These are phyloP conservation scores for Amniculicola lignicola DNA, from an alignment of 495 filamentous ascomycete genomes.

Conservation along the genomic window DNA sequence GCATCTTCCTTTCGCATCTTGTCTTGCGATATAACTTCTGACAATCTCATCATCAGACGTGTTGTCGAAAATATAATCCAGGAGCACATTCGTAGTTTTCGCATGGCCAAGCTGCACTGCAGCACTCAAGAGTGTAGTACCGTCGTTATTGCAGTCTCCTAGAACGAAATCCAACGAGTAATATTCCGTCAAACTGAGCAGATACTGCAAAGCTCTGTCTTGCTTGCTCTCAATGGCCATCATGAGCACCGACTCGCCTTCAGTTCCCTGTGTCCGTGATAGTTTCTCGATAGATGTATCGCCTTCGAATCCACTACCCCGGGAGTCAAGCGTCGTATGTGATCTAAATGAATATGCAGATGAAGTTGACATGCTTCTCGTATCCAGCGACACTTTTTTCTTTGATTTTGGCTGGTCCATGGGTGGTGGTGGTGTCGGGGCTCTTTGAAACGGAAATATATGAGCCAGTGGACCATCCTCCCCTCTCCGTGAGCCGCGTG, in stretches of 20 bases:
- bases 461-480: conserved; percentile 62
- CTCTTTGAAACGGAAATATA: conserved; percentile 80
- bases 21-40: conserved; percentile 62
- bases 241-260: conserved; percentile 88
- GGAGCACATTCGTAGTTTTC: conserved; percentile 68
- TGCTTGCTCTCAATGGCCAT: conserved; percentile 86
- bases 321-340: conserved; percentile 71
- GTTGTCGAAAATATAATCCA: conserved; percentile 60
- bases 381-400: conserved; percentile 87
- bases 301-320: conserved; percentile 70
- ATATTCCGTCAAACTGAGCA: conserved; percentile 71
- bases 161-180: conserved; percentile 67
- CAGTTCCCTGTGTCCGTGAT: conserved; percentile 72
- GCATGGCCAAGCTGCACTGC: conserved; percentile 85
- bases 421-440: conserved; percentile 46
- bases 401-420: conserved; percentile 44
- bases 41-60: conserved; percentile 53
- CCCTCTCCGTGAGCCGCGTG: neutral
- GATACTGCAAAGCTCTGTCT: conserved; percentile 66
- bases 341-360: conserved; percentile 77
- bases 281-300: conserved; percentile 81
- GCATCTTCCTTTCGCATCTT: conserved; percentile 83
- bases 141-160: conserved; percentile 81
- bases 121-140: conserved; percentile 84
- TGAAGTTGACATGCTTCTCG: conserved; percentile 78